Evolutionary conservation across 1,139 yeast genomes (phyloP).

Genomic region (Yamadazyma taylorii): DNA sequence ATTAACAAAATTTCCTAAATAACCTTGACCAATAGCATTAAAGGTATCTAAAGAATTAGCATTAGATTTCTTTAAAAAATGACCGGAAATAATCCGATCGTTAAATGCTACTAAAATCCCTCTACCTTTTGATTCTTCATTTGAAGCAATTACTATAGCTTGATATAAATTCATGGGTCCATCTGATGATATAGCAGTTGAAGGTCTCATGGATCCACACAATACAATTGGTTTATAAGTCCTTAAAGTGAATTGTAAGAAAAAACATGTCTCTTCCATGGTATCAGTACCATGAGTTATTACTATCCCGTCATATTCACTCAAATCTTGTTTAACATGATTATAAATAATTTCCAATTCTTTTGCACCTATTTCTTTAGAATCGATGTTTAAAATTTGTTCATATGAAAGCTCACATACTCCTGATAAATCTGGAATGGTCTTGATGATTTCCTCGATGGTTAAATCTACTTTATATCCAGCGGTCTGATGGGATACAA

Average conservation of each 20-base stretch:
- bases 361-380: slow-evolving; percentile 56
- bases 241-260: slow-evolving; percentile 58
- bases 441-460: slow-evolving; percentile 56
- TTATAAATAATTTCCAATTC: slow-evolving; percentile 36
- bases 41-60: slow-evolving; percentile 71
- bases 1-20: slow-evolving; percentile 66
- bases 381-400: slow-evolving; percentile 64
- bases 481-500: slow-evolving; percentile 57
- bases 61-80: slow-evolving; percentile 67
- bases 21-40: slow-evolving; percentile 68
- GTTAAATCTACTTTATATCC: slow-evolving; percentile 69
- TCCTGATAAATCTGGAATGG: slow-evolving; percentile 61
- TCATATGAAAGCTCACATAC: slow-evolving; percentile 63
- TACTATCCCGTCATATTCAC: slow-evolving; percentile 55
- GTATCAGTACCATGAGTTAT: slow-evolving; percentile 77
- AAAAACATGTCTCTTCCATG: slow-evolving; percentile 69
- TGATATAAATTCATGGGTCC: slow-evolving; percentile 74
- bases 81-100: slow-evolving; percentile 68
- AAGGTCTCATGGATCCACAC: slow-evolving; percentile 75
- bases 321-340: slow-evolving; percentile 44
- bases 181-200: slow-evolving; percentile 67
- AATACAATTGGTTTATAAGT: slow-evolving; percentile 62
- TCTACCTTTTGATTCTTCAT: slow-evolving; percentile 50
- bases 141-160: slow-evolving; percentile 64
- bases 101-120: slow-evolving; percentile 65